Evolutionary conservation across 257 asterid species (phyloP).

Genomic region (Asclepias syriaca): DNA sequence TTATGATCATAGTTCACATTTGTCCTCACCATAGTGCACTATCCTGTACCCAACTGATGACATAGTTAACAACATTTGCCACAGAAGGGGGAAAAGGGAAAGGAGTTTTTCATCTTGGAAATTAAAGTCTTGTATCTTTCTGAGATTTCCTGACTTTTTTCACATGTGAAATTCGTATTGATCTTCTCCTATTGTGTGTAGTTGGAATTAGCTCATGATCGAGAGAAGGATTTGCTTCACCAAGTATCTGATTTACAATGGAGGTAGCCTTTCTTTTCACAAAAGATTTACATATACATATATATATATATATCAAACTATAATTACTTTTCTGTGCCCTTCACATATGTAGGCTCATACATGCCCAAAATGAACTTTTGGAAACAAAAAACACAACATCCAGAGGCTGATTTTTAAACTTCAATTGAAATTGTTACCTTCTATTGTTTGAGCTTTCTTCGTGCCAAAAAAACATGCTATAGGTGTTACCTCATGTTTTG

Average conservation of each 20-base stretch:
- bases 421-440: background rate
- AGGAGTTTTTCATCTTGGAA: background rate
- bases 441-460: background rate
- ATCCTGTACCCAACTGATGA: background rate
- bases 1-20: background rate
- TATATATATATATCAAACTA: background rate
- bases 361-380: conserved; percentile 68
- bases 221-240: conserved; percentile 68
- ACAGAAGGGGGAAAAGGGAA: too few species aligned
- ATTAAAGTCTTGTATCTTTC: background rate
- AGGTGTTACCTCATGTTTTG: background rate
- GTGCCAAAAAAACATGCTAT: background rate
- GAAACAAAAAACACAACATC: conserved; percentile 50
- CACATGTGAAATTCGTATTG: background rate
- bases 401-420: conserved; percentile 29
- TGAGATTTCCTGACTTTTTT: background rate
- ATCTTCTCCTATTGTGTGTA: conserved; percentile 23
- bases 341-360: conserved; percentile 27
- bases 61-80: background rate
- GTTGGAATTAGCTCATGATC: conserved; percentile 78
- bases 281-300: too few species aligned
- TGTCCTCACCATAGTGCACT: background rate
- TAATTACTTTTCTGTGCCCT: background rate
- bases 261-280: conserved; percentile 39
- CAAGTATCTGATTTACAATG: conserved; percentile 67